Percentiles rank a stretch among this genome's conserved stretches.
Conservation (phyloP, 2,329 filamentous ascomycete species). For the Waltergamsia citrina region DNA sequence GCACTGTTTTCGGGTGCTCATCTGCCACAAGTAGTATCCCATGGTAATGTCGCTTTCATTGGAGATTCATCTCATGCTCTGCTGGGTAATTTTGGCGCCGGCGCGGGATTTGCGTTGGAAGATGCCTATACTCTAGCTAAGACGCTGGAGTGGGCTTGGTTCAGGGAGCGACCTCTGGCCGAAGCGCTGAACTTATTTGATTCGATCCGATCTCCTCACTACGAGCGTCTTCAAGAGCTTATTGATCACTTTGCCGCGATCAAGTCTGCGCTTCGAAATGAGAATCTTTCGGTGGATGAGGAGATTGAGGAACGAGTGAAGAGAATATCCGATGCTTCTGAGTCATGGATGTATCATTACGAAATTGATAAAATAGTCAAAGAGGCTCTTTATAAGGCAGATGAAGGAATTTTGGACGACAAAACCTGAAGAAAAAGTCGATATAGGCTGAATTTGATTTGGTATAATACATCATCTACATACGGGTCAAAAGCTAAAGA, state of each 20-base stretch:
- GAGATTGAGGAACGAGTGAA: conserved; percentile 14
- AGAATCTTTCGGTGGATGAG: conserved; percentile 9
- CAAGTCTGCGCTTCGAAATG: conserved; percentile 8
- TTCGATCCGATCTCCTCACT: conserved; percentile 16
- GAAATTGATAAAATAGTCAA: no score
- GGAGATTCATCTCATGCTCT: conserved; percentile 47
- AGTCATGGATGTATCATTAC: conserved; percentile 17
- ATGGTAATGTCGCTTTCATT: conserved; percentile 30
- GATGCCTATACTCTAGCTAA: conserved; percentile 15
- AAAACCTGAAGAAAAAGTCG: no score
- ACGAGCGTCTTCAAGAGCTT: conserved; percentile 13
- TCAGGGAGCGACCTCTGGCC: conserved; percentile 6
- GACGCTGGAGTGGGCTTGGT: conserved; percentile 14
- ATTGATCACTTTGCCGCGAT: conserved; percentile 13
- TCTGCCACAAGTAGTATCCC: conserved; percentile 14
- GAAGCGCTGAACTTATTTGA: conserved; percentile 15
- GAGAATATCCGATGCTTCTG: conserved; percentile 10
- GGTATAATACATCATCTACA: no score
- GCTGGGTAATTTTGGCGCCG: conserved; percentile 31
- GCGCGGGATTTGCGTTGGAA: conserved; percentile 26
- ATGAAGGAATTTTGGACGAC: no score
- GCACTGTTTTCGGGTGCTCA: conserved; percentile 21
- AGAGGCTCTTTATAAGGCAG: no score
- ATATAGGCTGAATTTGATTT: no score
- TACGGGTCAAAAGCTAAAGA: no score